Conservation (phyloP, 2,329 filamentous ascomycete genomes). For the Fusarium proliferatum region DNA sequence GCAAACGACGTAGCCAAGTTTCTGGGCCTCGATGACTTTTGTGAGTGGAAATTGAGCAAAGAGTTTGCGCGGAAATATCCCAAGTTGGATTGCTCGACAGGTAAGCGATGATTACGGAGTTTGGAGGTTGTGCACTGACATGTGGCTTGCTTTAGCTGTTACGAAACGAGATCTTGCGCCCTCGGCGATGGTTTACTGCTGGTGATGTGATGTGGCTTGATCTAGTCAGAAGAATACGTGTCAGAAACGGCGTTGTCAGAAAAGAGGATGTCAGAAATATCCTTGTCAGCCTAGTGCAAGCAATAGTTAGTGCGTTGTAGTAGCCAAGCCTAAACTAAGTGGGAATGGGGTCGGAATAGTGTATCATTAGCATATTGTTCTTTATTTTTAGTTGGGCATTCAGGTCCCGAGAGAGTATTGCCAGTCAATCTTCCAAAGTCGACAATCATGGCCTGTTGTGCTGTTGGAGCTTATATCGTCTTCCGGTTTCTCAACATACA, state of each 20-base stretch:
- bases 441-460: neutral
- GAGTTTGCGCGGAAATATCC: neutral
- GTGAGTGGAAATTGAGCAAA: neutral
- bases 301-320: neutral
- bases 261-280: neutral
- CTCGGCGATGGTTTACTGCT: neutral
- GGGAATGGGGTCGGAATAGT: neutral
- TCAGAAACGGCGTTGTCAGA: neutral
- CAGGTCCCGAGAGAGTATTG: neutral
- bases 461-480: neutral
- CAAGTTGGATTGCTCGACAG: neutral
- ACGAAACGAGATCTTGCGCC: neutral
- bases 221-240: neutral
- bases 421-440: neutral
- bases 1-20: neutral
- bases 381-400: neutral
- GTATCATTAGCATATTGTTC: neutral
- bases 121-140: neutral
- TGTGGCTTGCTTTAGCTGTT: neutral
- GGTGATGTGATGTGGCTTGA: neutral
- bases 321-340: neutral
- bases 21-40: neutral
- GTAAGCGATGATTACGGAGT: neutral
- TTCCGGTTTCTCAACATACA: neutral
- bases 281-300: neutral